phyloP scores from a whole-genome alignment of 306 rosid species.

The Hippophae gyantsensis region DNA sequence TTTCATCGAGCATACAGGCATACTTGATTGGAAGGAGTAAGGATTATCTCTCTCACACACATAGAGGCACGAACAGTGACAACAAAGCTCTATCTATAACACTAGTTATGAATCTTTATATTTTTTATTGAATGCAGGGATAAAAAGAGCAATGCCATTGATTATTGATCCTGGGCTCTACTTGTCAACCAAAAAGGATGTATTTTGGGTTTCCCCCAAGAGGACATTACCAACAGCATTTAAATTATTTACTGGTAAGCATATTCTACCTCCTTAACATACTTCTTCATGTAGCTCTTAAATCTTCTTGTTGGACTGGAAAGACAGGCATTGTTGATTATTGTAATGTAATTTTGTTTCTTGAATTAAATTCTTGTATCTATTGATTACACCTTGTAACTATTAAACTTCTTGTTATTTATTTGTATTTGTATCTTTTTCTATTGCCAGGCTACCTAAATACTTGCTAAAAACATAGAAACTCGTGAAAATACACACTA shows the following conservation, averaged over 20 bases:
- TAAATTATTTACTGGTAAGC: slow-evolving; percentile 80
- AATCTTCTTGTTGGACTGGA: neutral
- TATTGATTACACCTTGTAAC: too few relatives aligned
- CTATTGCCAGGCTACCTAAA: too few relatives aligned
- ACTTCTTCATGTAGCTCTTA: neutral
- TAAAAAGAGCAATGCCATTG: slow-evolving; percentile 78
- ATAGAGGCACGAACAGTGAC: neutral
- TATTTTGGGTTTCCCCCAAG: slow-evolving; percentile 59
- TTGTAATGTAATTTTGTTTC: too few relatives aligned
- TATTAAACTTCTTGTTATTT: too few relatives aligned
- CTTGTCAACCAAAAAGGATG: slow-evolving; percentile 52
- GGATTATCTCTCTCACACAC: slow-evolving; percentile 14
- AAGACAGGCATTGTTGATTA: neutral
- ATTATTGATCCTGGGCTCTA: slow-evolving; percentile 89
- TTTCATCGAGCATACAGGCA: slow-evolving; percentile 93
- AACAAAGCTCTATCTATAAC: slow-evolving; percentile 1
- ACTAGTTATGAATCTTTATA: slow-evolving; percentile 3
- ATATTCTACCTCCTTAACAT: neutral
- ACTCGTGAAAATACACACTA: too few relatives aligned
- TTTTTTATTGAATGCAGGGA: slow-evolving; percentile 39
- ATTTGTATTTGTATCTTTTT: too few relatives aligned
- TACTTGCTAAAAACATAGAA: too few relatives aligned
- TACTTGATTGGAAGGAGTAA: slow-evolving; percentile 85
- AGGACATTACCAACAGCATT: slow-evolving; percentile 69
- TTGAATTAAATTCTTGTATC: too few relatives aligned